phyloP scores from a whole-genome alignment of 192 early-diverging fungal genomes.

The Linnemannia zychae region DNA sequence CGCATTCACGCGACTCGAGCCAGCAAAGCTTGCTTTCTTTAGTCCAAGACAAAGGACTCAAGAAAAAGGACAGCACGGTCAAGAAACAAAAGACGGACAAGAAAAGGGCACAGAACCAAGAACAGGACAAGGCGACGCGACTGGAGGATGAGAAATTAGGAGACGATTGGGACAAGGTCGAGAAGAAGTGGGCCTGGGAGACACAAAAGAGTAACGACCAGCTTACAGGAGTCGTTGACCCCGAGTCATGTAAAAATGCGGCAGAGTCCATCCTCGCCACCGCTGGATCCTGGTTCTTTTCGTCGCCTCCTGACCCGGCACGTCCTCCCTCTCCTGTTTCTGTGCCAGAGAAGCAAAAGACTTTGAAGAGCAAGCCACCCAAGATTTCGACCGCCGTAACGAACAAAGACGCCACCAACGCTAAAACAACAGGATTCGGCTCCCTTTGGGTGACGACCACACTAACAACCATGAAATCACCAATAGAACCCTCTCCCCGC shows the following conservation, averaged over 20 bases:
- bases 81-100: conserved; percentile 6
- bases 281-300: conserved; percentile 9
- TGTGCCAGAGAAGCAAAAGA: background rate
- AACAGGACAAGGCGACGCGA: background rate
- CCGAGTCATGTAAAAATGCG: conserved; percentile 12
- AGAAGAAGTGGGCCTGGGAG: conserved; percentile 24
- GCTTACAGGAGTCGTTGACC: conserved; percentile 23
- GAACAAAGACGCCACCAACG: background rate
- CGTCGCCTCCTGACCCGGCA: background rate
- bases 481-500: background rate
- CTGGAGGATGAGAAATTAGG: conserved; percentile 17
- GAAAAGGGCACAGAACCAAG: too few species aligned
- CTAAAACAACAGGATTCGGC: conserved; percentile 4
- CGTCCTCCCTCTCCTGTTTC: background rate
- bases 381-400: background rate
- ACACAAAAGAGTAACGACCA: conserved; percentile 46
- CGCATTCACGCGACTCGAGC: background rate
- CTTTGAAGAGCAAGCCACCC: background rate
- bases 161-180: conserved; percentile 43
- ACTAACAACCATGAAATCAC: background rate
- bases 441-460: background rate
- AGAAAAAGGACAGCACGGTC: background rate
- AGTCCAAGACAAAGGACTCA: background rate
- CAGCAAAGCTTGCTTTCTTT: background rate
- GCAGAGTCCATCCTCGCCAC: background rate